These are phyloP conservation scores for Eucalyptus polybractea DNA, from an alignment of 345 rosid genomes.

Conservation along the genomic window DNA sequence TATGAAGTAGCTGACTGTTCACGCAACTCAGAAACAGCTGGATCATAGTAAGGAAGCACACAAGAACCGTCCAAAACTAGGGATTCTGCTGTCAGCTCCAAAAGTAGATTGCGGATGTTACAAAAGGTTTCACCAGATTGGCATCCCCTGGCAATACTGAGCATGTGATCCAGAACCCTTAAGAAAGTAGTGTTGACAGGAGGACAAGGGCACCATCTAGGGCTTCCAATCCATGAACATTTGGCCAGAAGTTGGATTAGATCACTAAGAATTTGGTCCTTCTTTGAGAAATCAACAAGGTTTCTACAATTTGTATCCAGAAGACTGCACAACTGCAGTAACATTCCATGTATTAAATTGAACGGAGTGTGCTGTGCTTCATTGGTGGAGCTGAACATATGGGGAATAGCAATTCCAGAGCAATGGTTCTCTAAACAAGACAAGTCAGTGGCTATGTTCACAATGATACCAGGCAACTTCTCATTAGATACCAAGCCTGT, in stretches of 20 bases:
- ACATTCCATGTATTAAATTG: constrained; percentile 73
- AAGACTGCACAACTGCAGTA: constrained; percentile 73
- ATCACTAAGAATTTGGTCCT: constrained; percentile 63
- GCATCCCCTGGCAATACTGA: constrained; percentile 46
- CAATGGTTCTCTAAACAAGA: constrained; percentile 7
- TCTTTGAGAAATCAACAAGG: constrained; percentile 62
- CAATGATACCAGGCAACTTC: constrained; percentile 51
- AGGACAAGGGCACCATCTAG: constrained; percentile 67
- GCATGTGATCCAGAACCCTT: constrained; percentile 71
- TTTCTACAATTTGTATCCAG: constrained; percentile 72
- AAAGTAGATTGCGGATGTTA: constrained; percentile 32
- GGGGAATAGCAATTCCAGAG: not conserved
- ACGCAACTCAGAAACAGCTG: constrained; percentile 68
- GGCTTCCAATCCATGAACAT: constrained; percentile 71
- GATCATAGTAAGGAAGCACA: constrained; percentile 60
- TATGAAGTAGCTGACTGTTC: constrained; percentile 73
- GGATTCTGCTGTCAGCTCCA: constrained; percentile 57
- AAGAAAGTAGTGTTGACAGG: constrained; percentile 64
- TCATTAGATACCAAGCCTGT: constrained; percentile 87
- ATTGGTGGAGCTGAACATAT: not conserved
- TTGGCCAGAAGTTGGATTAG: constrained; percentile 37
- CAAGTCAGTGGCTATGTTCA: constrained; percentile 59
- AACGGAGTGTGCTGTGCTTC: constrained; percentile 20
- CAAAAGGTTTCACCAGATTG: constrained; percentile 15
- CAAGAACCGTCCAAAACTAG: constrained; percentile 49